Conservation (phyloP, 352 stramenopile species). For the Plasmopara muralis region DNA sequence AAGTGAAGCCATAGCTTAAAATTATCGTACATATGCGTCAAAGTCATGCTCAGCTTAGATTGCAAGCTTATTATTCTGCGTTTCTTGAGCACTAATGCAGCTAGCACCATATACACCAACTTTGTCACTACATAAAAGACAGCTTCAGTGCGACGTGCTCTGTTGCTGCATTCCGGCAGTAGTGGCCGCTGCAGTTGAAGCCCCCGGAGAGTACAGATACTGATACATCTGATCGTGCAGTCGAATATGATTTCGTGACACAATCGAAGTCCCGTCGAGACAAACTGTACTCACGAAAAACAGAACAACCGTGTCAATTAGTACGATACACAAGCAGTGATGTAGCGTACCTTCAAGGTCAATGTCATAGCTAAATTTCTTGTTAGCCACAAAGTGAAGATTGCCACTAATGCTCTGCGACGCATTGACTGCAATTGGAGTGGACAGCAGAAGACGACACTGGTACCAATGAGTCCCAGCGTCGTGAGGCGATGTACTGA, state of each 20-base stretch:
- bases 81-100: conserved; percentile 5
- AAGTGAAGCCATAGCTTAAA: conserved; percentile 4
- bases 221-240: conserved; percentile 95
- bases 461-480: conserved; percentile 89
- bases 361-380: conserved; percentile 95
- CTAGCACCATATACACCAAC: too few relatives aligned
- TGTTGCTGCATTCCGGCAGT: conserved; percentile 12
- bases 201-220: conserved; percentile 67
- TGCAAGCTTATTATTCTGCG: conserved; percentile 4
- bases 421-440: conserved; percentile 89
- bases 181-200: conserved; percentile 9
- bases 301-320: conserved; percentile 6
- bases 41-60: conserved; percentile 26
- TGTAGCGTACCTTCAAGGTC: conserved; percentile 58
- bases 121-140: too few relatives aligned
- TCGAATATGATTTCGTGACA: conserved; percentile 76
- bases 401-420: conserved; percentile 85
- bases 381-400: conserved; percentile 91
- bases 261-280: conserved; percentile 85
- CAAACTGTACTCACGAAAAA: conserved; percentile 40
- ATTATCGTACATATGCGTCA: conserved; percentile 13
- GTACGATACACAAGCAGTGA: background rate
- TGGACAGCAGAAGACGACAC: conserved; percentile 85
- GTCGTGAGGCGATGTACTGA: conserved; percentile 78
- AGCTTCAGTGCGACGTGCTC: conserved; percentile 17